Evolutionary conservation across 352 stramenopile species (phyloP).

Genomic region (Phytophthora fragariaefolia): DNA sequence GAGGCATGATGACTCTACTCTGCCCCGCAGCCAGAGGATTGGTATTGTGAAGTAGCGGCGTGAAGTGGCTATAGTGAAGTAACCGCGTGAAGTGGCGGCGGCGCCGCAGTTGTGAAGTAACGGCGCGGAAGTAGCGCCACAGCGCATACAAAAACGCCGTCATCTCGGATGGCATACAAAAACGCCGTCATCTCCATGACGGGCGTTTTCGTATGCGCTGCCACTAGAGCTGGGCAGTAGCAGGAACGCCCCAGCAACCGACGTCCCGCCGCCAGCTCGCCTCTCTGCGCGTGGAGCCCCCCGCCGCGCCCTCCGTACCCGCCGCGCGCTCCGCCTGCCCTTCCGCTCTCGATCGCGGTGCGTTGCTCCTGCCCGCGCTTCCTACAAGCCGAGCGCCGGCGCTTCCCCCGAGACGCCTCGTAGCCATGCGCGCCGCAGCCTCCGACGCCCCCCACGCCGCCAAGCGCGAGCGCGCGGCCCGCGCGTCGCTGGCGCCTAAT

Average conservation of each 20-base stretch:
- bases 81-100: too few species aligned
- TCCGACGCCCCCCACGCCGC: conserved; percentile 11
- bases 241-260: conserved; percentile 7
- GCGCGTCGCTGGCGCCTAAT: conserved; percentile 11
- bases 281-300: conserved; percentile 4
- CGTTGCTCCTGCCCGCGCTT: background rate
- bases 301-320: background rate
- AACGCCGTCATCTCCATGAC: too few species aligned
- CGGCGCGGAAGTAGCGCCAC: conserved; percentile 9
- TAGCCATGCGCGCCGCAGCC: conserved; percentile 13
- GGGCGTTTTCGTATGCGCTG: background rate
- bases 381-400: conserved; percentile 2
- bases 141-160: too few species aligned
- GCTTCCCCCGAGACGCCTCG: background rate
- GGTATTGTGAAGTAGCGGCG: background rate
- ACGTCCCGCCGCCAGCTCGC: conserved; percentile 4
- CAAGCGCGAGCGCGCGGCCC: conserved; percentile 24
- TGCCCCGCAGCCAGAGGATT: conserved; percentile 12
- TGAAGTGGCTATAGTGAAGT: conserved; percentile 2
- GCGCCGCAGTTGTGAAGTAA: conserved; percentile 5
- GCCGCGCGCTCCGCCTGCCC: background rate
- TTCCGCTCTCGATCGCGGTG: conserved; percentile 17
- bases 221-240: background rate
- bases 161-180: too few species aligned
- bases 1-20: conserved; percentile 27